These are phyloP conservation scores for Suillus occidentalis DNA, from an alignment of 768 basidiomycete species.

Conservation along the genomic window DNA sequence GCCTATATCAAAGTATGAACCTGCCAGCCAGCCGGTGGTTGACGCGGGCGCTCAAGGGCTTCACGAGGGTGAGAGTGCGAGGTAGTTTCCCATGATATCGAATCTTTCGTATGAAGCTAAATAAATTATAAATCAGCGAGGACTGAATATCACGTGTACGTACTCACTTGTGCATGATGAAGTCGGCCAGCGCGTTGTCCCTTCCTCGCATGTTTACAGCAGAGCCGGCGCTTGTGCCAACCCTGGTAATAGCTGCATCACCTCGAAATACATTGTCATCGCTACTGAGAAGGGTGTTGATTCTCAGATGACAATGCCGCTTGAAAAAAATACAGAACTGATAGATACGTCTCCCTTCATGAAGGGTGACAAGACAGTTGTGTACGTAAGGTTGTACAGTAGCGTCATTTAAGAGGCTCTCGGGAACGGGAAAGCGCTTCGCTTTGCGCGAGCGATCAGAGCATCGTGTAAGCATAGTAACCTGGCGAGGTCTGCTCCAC, in stretches of 20 bases:
- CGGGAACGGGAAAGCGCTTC: slow-evolving; percentile 3
- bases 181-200: slow-evolving; percentile 9
- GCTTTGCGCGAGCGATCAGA: not conserved
- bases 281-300: not conserved
- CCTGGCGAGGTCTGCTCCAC: slow-evolving; percentile 3
- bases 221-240: not conserved
- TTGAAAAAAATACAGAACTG: slow-evolving; percentile 13
- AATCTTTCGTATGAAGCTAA: slow-evolving; percentile 1
- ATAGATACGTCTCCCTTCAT: slow-evolving; percentile 3
- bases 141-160: not conserved
- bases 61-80: not conserved
- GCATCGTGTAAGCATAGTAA: slow-evolving; percentile 2
- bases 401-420: slow-evolving; percentile 9
- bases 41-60: not conserved
- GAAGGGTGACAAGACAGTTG: slow-evolving; percentile 8
- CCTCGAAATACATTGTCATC: not conserved
- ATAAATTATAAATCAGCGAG: not conserved
- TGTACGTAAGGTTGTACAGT: slow-evolving; percentile 1
- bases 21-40: not conserved
- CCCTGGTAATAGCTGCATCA: slow-evolving; percentile 7
- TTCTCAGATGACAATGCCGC: slow-evolving; percentile 3
- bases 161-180: slow-evolving; percentile 11
- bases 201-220: slow-evolving; percentile 11
- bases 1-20: too few species aligned
- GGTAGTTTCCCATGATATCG: too few species aligned